These are phyloP conservation scores for Kockovaella imperatae DNA, from an alignment of 768 basidiomycete genomes.

Conservation along the genomic window DNA sequence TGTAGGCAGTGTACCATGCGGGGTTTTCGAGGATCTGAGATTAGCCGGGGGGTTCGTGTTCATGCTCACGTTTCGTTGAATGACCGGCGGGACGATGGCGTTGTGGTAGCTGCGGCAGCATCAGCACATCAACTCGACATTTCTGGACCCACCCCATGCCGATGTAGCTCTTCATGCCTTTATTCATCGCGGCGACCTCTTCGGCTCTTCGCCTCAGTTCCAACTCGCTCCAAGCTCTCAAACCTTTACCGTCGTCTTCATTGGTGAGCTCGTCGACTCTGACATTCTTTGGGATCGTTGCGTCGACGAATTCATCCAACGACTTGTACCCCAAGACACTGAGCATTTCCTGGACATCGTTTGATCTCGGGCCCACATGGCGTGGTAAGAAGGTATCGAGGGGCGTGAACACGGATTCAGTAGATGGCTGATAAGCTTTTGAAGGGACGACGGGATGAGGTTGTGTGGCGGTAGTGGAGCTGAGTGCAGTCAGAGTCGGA, in stretches of 20 bases:
- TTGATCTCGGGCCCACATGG: conserved; percentile 83
- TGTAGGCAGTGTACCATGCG: conserved; percentile 96
- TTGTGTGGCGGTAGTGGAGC: conserved; percentile 39
- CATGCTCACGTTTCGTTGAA: conserved; percentile 62
- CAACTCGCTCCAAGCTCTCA: conserved; percentile 73
- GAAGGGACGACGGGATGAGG: conserved; percentile 26
- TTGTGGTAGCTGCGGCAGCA: conserved; percentile 65
- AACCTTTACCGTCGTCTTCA: conserved; percentile 57
- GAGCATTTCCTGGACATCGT: conserved; percentile 78
- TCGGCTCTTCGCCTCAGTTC: conserved; percentile 70
- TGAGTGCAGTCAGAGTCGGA: conserved; percentile 10
- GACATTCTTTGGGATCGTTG: conserved; percentile 73
- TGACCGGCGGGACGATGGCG: conserved; percentile 90
- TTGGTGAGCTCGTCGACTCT: conserved; percentile 54
- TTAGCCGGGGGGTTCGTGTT: not conserved
- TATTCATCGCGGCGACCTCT: conserved; percentile 68
- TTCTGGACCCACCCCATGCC: conserved; percentile 66
- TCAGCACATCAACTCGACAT: conserved; percentile 2
- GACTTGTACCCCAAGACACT: conserved; percentile 69
- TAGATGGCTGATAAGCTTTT: conserved; percentile 26
- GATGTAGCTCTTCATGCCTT: conserved; percentile 82
- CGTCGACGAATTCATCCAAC: conserved; percentile 79
- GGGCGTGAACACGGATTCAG: conserved; percentile 60
- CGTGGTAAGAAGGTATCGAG: conserved; percentile 84
- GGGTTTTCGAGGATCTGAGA: conserved; percentile 64